Base-by-base conservation (phyloP, 345 rosid genomes). In the Mangifera indica region DNA sequence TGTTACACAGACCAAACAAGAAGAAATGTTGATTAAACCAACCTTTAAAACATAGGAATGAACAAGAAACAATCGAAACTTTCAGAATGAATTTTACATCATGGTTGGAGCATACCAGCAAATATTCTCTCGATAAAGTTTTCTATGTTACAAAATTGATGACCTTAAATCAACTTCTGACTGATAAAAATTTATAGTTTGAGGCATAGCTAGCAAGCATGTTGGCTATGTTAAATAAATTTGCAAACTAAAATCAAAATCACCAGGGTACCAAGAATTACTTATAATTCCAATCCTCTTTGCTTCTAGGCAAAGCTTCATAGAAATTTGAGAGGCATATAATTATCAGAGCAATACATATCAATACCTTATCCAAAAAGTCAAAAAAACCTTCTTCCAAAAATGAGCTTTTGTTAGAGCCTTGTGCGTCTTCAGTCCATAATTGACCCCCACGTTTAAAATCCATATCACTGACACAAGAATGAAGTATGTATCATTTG, bases 371-470 rank as follows among this genome's bases (percentile, higher is more conserved):
- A 75, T 80, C 78, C 75, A 94, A 71, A 81, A 81, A 92, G 77
- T 88, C 86, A 22, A 89, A 80, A 79, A 92, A 92, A 26, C 97
- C 97, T 69, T 83, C 86, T 77, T 90, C 87, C 91, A 90, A 80
- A 70, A 78, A 82, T 46, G 32, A 69, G 66, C 82, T 82, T 66
- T 51, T 71, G 18, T 75, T 73, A 70, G 80, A 76, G 74, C 87
- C 90, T 69, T 75, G 67, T 74, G 89, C 63, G 84, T 92, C 93
- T 84, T 86, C 87, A 66, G 88, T 72, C 53, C 76, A 77, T 66
- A 94, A 75, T 71, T 87, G 61, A 57, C 97, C 98, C 65, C 89
- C 88, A 51, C 64, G 57, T 74, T 82, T 77, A 74, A 72, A 69
- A 76, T 64, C 73, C 60, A 11, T 45, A 74, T 81, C 76, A 70